A percentile compares a stretch with the other conserved stretches of the same genome.
Evolutionary conservation across 169 alveolate genomes (phyloP).

Genomic region (Cryptosporidium viatorum): DNA sequence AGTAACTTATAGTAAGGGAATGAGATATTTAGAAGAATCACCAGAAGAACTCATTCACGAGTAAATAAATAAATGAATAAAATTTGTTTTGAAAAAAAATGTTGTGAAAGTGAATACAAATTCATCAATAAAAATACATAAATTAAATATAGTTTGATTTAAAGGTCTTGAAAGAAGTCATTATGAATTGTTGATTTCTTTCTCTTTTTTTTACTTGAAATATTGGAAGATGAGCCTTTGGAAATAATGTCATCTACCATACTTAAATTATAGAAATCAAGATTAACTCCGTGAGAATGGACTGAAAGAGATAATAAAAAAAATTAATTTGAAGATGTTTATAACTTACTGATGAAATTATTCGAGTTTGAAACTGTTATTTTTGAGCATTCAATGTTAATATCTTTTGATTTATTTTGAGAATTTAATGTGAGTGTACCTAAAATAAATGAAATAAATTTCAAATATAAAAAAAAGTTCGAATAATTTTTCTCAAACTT

Average conservation of each 20-base stretch:
- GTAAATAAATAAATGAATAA: neutral
- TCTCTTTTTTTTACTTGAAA: slow-evolving; percentile 28
- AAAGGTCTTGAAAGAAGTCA: slow-evolving; percentile 68
- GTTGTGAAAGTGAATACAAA: neutral
- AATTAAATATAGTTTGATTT: neutral
- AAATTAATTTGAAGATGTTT: slow-evolving; percentile 1
- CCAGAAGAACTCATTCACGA: slow-evolving; percentile 18
- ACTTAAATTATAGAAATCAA: slow-evolving; percentile 52
- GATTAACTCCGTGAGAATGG: slow-evolving; percentile 32
- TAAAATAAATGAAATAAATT: neutral
- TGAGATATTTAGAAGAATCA: slow-evolving; percentile 52
- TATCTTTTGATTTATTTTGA: neutral
- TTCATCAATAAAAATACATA: neutral
- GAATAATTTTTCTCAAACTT: neutral
- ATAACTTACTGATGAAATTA: slow-evolving; percentile 53
- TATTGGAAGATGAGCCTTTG: slow-evolving; percentile 57
- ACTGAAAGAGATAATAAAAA: slow-evolving; percentile 5
- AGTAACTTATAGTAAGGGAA: slow-evolving; percentile 34
- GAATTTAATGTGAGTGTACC: slow-evolving; percentile 60
- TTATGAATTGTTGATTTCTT: slow-evolving; percentile 44
- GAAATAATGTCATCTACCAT: slow-evolving; percentile 59
- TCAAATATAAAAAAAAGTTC: neutral
- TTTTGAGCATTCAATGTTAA: slow-evolving; percentile 55
- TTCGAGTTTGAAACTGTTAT: slow-evolving; percentile 38
- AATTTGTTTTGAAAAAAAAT: neutral